phyloP scores from a whole-genome alignment of 2,329 filamentous ascomycete genomes.

The Trichophyton schoenleinii region DNA sequence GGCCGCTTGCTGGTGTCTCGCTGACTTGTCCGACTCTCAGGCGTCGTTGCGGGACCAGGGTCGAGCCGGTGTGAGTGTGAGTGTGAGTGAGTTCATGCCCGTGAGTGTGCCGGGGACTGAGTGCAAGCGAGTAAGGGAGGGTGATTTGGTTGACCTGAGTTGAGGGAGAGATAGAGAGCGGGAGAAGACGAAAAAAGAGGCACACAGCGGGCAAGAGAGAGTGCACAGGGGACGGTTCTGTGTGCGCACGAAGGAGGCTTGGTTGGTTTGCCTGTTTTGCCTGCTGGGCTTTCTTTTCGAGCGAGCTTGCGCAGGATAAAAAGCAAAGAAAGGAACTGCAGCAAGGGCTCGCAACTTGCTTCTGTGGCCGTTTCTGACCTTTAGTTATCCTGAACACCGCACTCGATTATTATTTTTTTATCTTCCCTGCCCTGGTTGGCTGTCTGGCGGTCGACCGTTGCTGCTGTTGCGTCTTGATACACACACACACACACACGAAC shows the following conservation, averaged over 20 bases:
- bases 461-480: too few relatives aligned
- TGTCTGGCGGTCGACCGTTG: not conserved
- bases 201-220: too few relatives aligned
- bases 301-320: not conserved
- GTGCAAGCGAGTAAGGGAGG: too few relatives aligned
- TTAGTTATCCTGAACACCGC: not conserved
- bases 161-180: too few relatives aligned
- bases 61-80: conserved; percentile 1
- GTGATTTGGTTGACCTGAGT: too few relatives aligned
- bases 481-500: too few relatives aligned
- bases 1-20: not conserved
- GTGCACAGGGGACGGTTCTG: too few relatives aligned
- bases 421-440: not conserved
- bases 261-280: not conserved
- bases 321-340: not conserved
- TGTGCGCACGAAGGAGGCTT: too few relatives aligned
- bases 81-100: not conserved
- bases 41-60: conserved; percentile 3
- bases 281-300: not conserved
- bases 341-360: not conserved
- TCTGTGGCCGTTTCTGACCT: not conserved
- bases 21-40: conserved; percentile 4
- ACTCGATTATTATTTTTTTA: not conserved
- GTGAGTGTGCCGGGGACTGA: too few relatives aligned
- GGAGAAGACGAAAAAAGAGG: too few relatives aligned